Conservation (phyloP, 768 basidiomycete species). For the Lactarius hatsudake region DNA sequence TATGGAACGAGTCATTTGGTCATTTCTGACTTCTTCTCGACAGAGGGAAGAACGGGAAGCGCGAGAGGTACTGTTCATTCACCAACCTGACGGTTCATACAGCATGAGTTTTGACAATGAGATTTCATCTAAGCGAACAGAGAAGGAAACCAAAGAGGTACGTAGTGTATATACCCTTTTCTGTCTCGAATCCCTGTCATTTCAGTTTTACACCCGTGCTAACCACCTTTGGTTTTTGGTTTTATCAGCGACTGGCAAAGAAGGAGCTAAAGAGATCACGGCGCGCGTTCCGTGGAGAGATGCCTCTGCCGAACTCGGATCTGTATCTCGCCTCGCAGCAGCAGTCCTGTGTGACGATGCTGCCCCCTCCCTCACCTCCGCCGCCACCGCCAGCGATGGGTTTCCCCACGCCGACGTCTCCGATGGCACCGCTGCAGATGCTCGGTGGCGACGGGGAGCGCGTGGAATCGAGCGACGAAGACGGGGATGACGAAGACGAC, state of each 20-base stretch:
- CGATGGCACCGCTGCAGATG: conserved; percentile 16
- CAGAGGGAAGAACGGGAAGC: conserved; percentile 26
- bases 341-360: background rate
- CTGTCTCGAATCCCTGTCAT: background rate
- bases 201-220: conserved; percentile 12
- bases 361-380: conserved; percentile 4
- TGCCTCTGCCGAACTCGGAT: conserved; percentile 7
- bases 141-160: conserved; percentile 25
- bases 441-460: conserved; percentile 12
- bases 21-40: conserved; percentile 21
- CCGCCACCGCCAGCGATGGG: conserved; percentile 10
- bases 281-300: conserved; percentile 15
- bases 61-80: conserved; percentile 24
- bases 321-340: conserved; percentile 19
- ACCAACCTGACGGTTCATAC: conserved; percentile 1
- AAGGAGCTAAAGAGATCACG: conserved; percentile 27
- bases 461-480: conserved; percentile 31
- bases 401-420: conserved; percentile 19
- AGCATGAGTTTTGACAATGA: conserved; percentile 12
- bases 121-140: conserved; percentile 23
- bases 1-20: conserved; percentile 22
- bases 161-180: conserved; percentile 14
- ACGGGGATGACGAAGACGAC: conserved; percentile 8
- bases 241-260: conserved; percentile 29
- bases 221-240: conserved; percentile 10